phyloP scores from a whole-genome alignment of 768 basidiomycete genomes.

The Pilatotrama ljubarskyi region DNA sequence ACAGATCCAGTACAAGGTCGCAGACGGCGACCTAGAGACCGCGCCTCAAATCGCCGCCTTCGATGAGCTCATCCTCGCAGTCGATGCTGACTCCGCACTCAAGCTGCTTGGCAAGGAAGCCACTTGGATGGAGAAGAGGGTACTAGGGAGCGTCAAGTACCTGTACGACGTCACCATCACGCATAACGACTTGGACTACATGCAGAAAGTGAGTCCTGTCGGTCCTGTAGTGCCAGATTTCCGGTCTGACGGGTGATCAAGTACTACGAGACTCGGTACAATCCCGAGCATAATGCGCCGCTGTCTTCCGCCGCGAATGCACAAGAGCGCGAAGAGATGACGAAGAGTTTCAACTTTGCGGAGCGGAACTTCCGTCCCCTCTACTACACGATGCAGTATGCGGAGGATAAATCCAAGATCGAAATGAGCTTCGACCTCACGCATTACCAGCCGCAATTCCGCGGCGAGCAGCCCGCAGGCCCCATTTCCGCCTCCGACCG shows the following conservation, averaged over 20 bases:
- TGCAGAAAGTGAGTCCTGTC: conserved; percentile 41
- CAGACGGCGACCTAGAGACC: conserved; percentile 13
- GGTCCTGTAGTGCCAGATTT: too few relatives aligned
- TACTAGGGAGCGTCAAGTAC: conserved; percentile 47
- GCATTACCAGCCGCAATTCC: conserved; percentile 48
- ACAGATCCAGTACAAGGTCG: conserved; percentile 25
- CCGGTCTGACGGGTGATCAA: conserved; percentile 14
- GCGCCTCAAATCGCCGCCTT: conserved; percentile 32
- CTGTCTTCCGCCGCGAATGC: conserved; percentile 21
- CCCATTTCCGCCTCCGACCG: conserved; percentile 23
- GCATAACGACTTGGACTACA: conserved; percentile 47
- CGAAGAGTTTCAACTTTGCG: conserved; percentile 38
- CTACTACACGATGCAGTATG: conserved; percentile 48
- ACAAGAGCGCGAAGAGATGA: conserved; percentile 29
- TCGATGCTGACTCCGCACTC: conserved; percentile 45
- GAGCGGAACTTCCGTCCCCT: conserved; percentile 43
- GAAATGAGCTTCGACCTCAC: conserved; percentile 56
- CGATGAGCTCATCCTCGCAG: conserved; percentile 47
- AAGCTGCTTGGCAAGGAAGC: conserved; percentile 42
- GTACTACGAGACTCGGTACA: conserved; percentile 44
- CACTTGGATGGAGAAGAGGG: conserved; percentile 38
- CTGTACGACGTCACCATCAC: conserved; percentile 52
- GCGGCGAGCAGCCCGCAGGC: conserved; percentile 30
- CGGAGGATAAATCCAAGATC: conserved; percentile 44
- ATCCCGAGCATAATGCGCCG: conserved; percentile 33